phyloP scores from a whole-genome alignment of 441 rosid species.

The Kokia cookei region DNA sequence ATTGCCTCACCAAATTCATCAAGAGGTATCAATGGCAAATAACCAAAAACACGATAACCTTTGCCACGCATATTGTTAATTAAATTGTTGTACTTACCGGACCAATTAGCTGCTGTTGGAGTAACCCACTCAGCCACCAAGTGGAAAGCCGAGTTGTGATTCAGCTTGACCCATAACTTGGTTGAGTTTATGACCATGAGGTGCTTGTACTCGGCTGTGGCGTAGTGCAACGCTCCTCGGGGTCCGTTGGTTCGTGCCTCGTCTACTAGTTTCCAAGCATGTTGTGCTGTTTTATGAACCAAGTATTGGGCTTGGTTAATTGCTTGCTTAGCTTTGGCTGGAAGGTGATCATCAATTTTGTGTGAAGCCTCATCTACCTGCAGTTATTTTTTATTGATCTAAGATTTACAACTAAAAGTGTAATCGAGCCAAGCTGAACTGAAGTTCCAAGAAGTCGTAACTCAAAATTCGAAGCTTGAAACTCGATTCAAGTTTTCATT shows the following conservation, averaged over 20 bases:
- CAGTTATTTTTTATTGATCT: neutral
- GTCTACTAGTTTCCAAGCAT: slow-evolving; percentile 37
- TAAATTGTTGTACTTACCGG: slow-evolving; percentile 40
- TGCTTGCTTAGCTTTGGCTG: slow-evolving; percentile 49
- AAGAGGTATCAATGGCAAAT: slow-evolving; percentile 61
- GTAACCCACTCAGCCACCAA: slow-evolving; percentile 35
- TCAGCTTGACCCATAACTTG: slow-evolving; percentile 45
- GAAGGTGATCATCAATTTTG: slow-evolving; percentile 67
- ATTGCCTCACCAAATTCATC: slow-evolving; percentile 57
- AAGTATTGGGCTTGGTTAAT: slow-evolving; percentile 33
- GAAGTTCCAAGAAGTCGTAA: neutral
- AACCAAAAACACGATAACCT: slow-evolving; percentile 49
- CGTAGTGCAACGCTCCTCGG: slow-evolving; percentile 44
- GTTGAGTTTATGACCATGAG: slow-evolving; percentile 43
- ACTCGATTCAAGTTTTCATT: neutral
- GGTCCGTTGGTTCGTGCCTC: slow-evolving; percentile 59
- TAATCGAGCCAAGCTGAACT: neutral
- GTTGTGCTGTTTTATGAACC: slow-evolving; percentile 33
- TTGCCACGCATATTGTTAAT: slow-evolving; percentile 36
- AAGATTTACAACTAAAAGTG: neutral
- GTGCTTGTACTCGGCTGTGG: slow-evolving; percentile 45
- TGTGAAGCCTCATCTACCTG: slow-evolving; percentile 61
- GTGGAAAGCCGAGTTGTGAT: slow-evolving; percentile 46
- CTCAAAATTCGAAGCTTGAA: neutral
- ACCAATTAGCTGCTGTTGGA: slow-evolving; percentile 55